Evolutionary conservation across 192 early-diverging fungal genomes (phyloP), one percentile per base, ranked within the genome.

Genomic region (Umbelopsis sp.): DNA sequence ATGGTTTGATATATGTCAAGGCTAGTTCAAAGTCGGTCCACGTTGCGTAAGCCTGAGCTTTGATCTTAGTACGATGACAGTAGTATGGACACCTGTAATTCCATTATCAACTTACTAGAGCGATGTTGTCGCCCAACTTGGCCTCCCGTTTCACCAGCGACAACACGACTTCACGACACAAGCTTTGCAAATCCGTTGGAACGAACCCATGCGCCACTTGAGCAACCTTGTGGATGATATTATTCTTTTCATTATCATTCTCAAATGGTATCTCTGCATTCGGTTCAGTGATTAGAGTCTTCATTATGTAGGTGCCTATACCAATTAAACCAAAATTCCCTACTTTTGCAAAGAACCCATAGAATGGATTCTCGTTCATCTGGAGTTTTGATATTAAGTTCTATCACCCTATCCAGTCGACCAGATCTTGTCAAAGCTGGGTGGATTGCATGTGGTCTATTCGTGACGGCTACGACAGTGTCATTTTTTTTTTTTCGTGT

Each of bases 171-270:
- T 82, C 77, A 71, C 77, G 71, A 72, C 84, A 93, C 32, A 93
- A 68, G 34, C 82, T 89, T 80, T 91, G 86, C 66, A 96, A 77
- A 79, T 96, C 95, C 14, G 91, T 87, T 1, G 91, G 87, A 0
- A 92, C 91, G 76, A 92, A 93, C n/a, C 95, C 93, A 74, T 93
- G 90, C 1, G 91, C 87, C 3, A 73, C 73, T 36, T 77, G 77
- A 24, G 87, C 81, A 9, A 90, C 74, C 26, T 75, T 38, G 7
- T 25, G 21, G 8, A 92, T 65, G 31, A 88, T 85, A 0, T 52
- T 59, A 24, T 72, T 47, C 21, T 65, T 44, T 22, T 78, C 49
- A 29, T 67, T 25, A 5, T 75, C 50, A n/a, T 66, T 66, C 50
- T 54, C 51, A 71, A 87, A 82, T 20, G 87, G 84, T 24, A 89